Evolutionary conservation across 345 rosid species (phyloP).

Genomic region (Odontarrhena argentea): DNA sequence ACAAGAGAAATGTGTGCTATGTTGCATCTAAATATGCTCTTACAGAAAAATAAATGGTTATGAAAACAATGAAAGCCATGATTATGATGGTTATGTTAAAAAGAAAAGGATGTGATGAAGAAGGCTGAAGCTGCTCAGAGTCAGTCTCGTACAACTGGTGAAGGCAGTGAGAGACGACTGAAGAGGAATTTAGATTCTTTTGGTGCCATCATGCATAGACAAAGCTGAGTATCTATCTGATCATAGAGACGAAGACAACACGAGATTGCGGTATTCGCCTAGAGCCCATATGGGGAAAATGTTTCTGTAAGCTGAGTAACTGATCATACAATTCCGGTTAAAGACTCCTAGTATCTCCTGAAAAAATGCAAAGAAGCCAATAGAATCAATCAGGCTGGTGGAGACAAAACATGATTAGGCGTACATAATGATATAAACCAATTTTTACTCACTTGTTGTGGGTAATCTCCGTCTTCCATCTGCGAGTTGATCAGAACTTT

Average conservation of each 20-base stretch:
- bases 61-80: too few relatives aligned
- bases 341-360: slow-evolving; percentile 74
- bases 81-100: too few relatives aligned
- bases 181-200: too few relatives aligned
- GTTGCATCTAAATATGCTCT: too few relatives aligned
- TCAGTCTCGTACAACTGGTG: too few relatives aligned
- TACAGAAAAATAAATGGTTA: too few relatives aligned
- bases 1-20: too few relatives aligned
- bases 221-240: background rate
- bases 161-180: too few relatives aligned
- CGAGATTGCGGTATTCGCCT: slow-evolving; percentile 51
- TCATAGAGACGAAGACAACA: background rate
- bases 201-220: too few relatives aligned
- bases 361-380: background rate
- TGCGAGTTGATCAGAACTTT: slow-evolving; percentile 53
- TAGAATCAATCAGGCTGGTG: background rate
- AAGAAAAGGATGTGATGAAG: too few relatives aligned
- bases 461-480: slow-evolving; percentile 71
- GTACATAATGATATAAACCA: background rate
- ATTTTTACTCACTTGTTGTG: slow-evolving; percentile 52
- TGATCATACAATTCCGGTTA: slow-evolving; percentile 66
- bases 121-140: too few relatives aligned
- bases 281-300: slow-evolving; percentile 73
- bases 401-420: background rate
- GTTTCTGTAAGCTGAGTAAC: slow-evolving; percentile 58